A percentile compares a stretch with the other conserved stretches of the same genome.
Evolutionary conservation across 2,329 filamentous ascomycete genomes (phyloP).

Genomic region (Mollisiaceae sp.): DNA sequence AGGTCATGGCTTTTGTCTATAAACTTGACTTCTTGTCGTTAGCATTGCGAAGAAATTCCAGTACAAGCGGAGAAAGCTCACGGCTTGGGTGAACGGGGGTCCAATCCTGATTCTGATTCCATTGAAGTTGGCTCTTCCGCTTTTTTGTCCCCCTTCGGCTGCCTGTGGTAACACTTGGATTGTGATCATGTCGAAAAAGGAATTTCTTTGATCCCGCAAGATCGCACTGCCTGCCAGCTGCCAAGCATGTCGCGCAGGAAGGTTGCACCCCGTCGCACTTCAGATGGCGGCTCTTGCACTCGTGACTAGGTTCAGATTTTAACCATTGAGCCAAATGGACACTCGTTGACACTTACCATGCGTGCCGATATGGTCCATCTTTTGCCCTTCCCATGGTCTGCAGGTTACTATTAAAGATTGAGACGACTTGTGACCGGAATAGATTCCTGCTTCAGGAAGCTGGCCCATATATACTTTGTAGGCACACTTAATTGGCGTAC

Average conservation of each 20-base stretch:
- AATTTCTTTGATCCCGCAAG: neutral
- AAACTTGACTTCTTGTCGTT: neutral
- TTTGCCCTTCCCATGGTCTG: slow-evolving; percentile 4
- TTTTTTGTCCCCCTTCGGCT: neutral
- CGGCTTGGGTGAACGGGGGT: neutral
- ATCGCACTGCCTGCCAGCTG: neutral
- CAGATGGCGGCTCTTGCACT: slow-evolving; percentile 4
- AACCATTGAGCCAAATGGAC: neutral
- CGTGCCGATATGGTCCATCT: slow-evolving; percentile 4
- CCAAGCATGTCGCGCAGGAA: neutral
- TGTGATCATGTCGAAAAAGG: neutral
- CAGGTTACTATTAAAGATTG: neutral
- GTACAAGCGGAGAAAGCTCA: neutral
- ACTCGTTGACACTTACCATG: neutral
- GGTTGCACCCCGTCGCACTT: neutral
- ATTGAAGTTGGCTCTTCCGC: neutral
- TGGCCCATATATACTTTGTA: neutral
- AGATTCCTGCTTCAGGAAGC: neutral
- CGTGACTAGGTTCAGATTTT: neutral
- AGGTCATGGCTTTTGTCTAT: slow-evolving; percentile 10
- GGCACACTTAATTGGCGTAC: neutral
- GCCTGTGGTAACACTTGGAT: neutral
- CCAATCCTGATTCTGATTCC: neutral
- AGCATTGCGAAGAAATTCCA: neutral
- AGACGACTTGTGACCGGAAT: neutral